Base-by-base conservation (phyloP, 805 yeast species). In the Lipomyces japonicus region DNA sequence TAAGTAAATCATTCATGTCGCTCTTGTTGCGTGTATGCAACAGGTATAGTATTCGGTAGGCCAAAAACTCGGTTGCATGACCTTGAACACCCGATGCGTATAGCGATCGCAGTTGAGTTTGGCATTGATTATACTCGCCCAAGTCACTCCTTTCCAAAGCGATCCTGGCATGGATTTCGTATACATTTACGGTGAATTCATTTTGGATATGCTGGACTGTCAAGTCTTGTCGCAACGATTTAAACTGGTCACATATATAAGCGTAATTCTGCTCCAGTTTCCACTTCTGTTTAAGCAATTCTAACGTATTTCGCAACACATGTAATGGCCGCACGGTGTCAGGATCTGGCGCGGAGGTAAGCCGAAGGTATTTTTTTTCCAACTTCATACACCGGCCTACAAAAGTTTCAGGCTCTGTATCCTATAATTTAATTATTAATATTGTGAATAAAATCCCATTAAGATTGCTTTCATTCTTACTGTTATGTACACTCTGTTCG, bases 121-220 rank as follows among this genome's bases (percentile, higher is more conserved):
- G 95, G 65, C 97, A 93, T 66, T 91, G 97, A 69, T 93, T 93
- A 66, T 86, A 89, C 66, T 93, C 97, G 7, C 97, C 97, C 55
- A 91, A 69, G 66, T 91, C 98, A 36, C 78, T 75, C 63, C 84
- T 82, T 59, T 81, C 84, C 34, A 91, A 75, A 0, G 97, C 95
- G n/a, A 90, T 71, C 42, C 89, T 78, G 3, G 93, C 93, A 67
- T 91, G 95, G 2, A 81, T 76, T 66, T 88, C 93, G 66, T 93
- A 91, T 0, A 88, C 95, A 47, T 70, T 63, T 4, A 88, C 78
- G 0, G 96, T 79, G 63, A 93, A 86, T 39, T 77, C 81, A 61
- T 80, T 80, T 61, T 82, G 82, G 39, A 91, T 82, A 63, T 85
- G 85, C 68, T 91, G 98, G 7, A 91, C 97, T 2, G 95, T 86